Conservation (phyloP, 768 basidiomycete species). For the Podaxis mareebaensis region DNA sequence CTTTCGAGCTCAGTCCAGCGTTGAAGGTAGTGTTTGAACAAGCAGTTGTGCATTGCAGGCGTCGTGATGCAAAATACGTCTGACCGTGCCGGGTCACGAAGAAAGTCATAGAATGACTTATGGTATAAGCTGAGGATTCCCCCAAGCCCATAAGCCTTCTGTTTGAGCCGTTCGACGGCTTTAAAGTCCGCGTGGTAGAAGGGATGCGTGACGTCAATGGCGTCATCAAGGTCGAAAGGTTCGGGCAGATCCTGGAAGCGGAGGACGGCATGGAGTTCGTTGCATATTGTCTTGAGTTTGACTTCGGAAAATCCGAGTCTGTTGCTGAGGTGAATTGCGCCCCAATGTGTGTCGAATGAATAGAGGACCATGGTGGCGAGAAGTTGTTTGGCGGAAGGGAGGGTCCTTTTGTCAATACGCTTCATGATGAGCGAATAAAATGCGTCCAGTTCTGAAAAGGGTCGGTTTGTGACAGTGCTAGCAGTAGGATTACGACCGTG, state of each 20-base stretch:
- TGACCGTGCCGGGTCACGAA: background rate
- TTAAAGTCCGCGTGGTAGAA: background rate
- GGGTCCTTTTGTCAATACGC: background rate
- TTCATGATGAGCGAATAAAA: conserved; percentile 19
- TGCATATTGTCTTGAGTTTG: background rate
- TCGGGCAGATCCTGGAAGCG: background rate
- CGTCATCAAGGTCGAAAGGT: background rate
- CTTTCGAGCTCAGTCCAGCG: background rate
- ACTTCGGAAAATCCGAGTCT: background rate
- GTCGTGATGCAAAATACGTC: background rate
- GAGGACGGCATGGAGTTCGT: background rate
- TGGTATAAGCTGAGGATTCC: background rate
- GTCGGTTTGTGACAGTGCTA: background rate
- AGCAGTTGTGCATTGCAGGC: background rate
- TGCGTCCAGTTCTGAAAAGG: conserved; percentile 19
- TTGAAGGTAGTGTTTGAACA: background rate
- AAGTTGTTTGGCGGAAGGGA: background rate
- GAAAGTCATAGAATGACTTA: conserved; percentile 1
- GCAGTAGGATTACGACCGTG: background rate
- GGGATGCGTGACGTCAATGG: background rate
- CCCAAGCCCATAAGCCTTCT: background rate
- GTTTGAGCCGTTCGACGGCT: background rate
- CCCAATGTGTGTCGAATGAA: background rate
- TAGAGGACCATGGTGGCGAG: background rate
- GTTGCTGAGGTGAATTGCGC: background rate